phyloP scores from a whole-genome alignment of 257 asterid species.

The Penstemon eatonii region DNA sequence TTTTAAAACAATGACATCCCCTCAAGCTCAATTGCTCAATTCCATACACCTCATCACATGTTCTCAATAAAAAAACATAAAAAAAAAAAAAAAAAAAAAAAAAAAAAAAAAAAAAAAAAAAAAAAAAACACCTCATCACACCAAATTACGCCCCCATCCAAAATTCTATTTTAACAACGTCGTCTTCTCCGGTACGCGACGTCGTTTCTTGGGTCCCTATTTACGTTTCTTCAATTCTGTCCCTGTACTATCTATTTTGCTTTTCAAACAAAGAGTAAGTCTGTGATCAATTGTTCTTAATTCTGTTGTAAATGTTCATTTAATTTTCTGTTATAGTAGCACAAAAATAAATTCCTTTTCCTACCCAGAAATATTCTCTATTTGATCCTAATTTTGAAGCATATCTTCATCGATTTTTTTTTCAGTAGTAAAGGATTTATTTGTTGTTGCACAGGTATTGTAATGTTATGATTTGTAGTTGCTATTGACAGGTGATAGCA shows the following conservation, averaged over 20 bases:
- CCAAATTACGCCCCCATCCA: not conserved
- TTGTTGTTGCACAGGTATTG: conserved; percentile 30
- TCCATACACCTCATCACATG: no score
- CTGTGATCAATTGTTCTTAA: conserved; percentile 16
- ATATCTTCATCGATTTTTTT: no score
- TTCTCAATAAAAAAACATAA: no score
- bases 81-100: no score
- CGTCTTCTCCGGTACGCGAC: conserved; percentile 36
- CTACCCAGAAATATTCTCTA: no score
- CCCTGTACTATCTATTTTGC: conserved; percentile 15
- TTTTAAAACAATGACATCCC: no score
- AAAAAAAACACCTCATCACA: no score
- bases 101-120: no score
- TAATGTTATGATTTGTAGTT: conserved; percentile 18
- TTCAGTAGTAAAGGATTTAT: conserved; percentile 3
- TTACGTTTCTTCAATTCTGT: not conserved
- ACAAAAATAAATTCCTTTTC: no score
- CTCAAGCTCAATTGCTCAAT: no score
- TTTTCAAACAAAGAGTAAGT: not conserved
- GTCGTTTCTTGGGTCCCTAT: conserved; percentile 5
- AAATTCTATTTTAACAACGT: not conserved
- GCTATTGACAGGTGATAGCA: conserved; percentile 31
- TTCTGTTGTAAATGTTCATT: not conserved
- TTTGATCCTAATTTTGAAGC: no score
- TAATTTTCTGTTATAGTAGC: no score